A percentile compares a stretch with the other conserved stretches of the same genome.
Conservation (phyloP, 768 basidiomycete species). For the Auriscalpium orientale region DNA sequence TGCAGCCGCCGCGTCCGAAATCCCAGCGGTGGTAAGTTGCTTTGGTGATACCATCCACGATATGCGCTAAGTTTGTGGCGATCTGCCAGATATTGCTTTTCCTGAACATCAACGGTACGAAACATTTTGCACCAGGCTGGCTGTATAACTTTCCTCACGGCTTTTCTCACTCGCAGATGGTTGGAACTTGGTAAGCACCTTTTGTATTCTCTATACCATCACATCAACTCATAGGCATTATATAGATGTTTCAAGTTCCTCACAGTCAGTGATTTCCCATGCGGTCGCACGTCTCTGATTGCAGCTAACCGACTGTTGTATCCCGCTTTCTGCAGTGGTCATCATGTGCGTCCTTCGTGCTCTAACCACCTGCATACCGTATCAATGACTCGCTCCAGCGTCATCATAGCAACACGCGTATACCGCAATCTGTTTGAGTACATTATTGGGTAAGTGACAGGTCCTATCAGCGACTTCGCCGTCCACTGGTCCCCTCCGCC, state of each 20-base stretch:
- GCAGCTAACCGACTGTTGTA: background rate
- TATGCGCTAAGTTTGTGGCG: background rate
- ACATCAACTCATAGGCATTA: background rate
- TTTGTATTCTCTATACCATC: background rate
- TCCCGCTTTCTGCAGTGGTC: constrained; percentile 5
- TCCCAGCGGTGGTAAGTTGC: constrained; percentile 10
- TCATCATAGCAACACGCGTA: constrained; percentile 10
- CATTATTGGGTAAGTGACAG: constrained; percentile 6
- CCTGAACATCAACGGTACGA: constrained; percentile 9
- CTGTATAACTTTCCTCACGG: background rate
- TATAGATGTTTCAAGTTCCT: constrained; percentile 15
- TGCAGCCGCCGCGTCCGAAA: constrained; percentile 2
- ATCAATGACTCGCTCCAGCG: background rate
- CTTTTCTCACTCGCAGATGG: constrained; percentile 1
- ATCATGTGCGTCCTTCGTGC: constrained; percentile 5
- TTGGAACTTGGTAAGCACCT: constrained; percentile 10
- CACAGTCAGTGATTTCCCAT: constrained; percentile 10
- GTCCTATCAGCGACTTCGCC: background rate
- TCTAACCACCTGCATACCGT: background rate
- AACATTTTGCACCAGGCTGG: background rate
- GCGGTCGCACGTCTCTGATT: background rate
- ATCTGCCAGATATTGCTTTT: constrained; percentile 6
- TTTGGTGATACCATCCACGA: background rate
- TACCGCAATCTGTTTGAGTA: constrained; percentile 14
- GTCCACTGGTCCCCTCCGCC: background rate